Percentiles rank a stretch among this genome's conserved stretches.
These are phyloP conservation scores for Psophocarpus tetragonolobus DNA, from an alignment of 306 rosid species.

Conservation along the genomic window DNA sequence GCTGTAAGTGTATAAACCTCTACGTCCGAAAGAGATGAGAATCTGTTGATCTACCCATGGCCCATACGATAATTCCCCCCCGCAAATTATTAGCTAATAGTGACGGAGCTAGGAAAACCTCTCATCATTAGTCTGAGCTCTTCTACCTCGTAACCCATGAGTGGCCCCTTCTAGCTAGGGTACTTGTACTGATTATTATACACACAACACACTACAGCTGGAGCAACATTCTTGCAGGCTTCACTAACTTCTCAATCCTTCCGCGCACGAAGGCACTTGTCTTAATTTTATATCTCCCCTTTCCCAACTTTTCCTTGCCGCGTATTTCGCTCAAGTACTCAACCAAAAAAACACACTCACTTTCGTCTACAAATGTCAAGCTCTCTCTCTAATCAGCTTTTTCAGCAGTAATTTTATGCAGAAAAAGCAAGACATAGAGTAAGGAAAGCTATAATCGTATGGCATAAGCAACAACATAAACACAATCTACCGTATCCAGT, in stretches of 20 bases:
- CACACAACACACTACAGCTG: conserved; percentile 49
- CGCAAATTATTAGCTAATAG: conserved; percentile 41
- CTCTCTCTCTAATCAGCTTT: conserved; percentile 61
- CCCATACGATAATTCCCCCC: conserved; percentile 48
- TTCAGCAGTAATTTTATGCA: conserved; percentile 62
- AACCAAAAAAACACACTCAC: conserved; percentile 35
- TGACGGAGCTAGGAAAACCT: conserved; percentile 36
- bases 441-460: conserved; percentile 41
- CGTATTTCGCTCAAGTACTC: conserved; percentile 37
- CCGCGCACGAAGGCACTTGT: conserved; percentile 43
- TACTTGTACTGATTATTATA: conserved; percentile 30
- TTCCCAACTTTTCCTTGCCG: conserved; percentile 46
- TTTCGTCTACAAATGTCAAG: conserved; percentile 41
- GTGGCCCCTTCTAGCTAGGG: conserved; percentile 49
- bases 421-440: conserved; percentile 40
- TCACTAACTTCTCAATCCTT: conserved; percentile 42
- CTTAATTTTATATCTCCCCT: conserved; percentile 23
- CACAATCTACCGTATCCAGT: conserved; percentile 36
- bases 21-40: conserved; percentile 41
- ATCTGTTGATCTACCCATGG: conserved; percentile 47
- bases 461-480: conserved; percentile 33
- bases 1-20: conserved; percentile 31
- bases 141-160: conserved; percentile 56
- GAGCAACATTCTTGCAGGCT: conserved; percentile 49
- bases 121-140: conserved; percentile 59